Conservation (phyloP, 345 rosid genomes). For the Rhodamnia rubescens region DNA sequence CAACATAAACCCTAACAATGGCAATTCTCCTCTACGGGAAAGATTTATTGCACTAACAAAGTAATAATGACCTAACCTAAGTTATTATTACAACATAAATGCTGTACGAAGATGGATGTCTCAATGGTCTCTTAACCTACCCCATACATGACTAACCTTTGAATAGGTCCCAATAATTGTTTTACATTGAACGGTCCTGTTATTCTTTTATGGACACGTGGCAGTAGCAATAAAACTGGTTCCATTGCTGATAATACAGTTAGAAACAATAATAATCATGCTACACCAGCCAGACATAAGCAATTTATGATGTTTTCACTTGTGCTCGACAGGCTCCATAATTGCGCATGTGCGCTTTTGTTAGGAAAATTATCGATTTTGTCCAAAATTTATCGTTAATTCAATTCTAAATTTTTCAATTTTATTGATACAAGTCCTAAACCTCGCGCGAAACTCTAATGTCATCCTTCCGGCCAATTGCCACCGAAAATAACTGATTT, state of each 20-base stretch:
- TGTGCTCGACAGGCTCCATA: not conserved
- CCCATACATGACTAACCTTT: not conserved
- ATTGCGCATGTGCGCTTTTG: not conserved
- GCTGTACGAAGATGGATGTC: not conserved
- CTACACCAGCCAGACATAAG: not conserved
- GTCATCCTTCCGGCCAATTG: not conserved
- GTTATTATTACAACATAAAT: not conserved
- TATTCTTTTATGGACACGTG: not conserved
- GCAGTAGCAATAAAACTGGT: not conserved
- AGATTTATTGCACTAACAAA: not conserved
- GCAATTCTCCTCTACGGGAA: not conserved
- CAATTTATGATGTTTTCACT: not conserved
- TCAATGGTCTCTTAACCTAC: not conserved
- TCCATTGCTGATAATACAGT: not conserved
- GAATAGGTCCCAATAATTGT: not conserved
- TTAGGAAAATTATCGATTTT: not conserved
- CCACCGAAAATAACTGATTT: not conserved
- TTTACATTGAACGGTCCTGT: not conserved
- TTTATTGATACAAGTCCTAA: too few species aligned
- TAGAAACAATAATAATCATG: not conserved
- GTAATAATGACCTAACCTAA: not conserved
- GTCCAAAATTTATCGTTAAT: too few species aligned
- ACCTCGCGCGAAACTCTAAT: not conserved
- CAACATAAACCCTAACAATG: not conserved
- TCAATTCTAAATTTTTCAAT: too few species aligned